A percentile compares a stretch with the other conserved stretches of the same genome.
These are phyloP conservation scores for Baorangia bicolor DNA, from an alignment of 768 basidiomycete species.

Conservation along the genomic window DNA sequence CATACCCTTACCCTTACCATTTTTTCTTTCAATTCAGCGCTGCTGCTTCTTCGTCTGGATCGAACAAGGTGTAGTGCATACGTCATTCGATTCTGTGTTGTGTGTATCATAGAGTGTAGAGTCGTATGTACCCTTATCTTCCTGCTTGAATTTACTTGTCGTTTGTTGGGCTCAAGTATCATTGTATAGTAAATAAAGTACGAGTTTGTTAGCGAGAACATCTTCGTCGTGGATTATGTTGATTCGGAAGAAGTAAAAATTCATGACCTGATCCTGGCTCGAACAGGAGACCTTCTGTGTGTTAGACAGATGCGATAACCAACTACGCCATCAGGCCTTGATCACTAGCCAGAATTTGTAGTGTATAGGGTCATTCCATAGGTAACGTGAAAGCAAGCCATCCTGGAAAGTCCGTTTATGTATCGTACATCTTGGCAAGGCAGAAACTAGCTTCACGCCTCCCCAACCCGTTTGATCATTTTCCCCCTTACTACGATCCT, in stretches of 20 bases:
- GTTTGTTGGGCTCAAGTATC: not conserved
- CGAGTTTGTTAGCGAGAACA: not conserved
- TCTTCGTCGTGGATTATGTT: too few species aligned
- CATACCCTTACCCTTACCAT: constrained; percentile 14
- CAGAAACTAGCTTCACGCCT: constrained; percentile 28
- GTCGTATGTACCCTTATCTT: constrained; percentile 22
- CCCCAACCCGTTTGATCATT: constrained; percentile 54
- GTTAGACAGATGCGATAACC: constrained; percentile 83
- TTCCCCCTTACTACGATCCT: constrained; percentile 54
- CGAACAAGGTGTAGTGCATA: not conserved
- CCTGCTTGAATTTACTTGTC: constrained; percentile 11
- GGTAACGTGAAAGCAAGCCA: too few species aligned
- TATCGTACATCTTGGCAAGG: not conserved
- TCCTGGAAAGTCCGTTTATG: too few species aligned
- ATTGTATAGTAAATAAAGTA: not conserved
- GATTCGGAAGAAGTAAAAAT: not conserved
- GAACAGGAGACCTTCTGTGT: constrained; percentile 74
- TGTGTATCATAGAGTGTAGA: constrained; percentile 27
- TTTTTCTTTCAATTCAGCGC: not conserved
- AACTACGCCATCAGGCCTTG: constrained; percentile 40
- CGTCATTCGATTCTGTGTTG: not conserved
- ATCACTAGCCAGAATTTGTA: not conserved
- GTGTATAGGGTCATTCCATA: too few species aligned
- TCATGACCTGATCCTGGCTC: constrained; percentile 51
- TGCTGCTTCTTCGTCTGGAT: constrained; percentile 4